Percentiles rank a stretch among this genome's conserved stretches.
Conservation (phyloP, 108 stramenopile genomes). For the Seminavis robusta region DNA sequence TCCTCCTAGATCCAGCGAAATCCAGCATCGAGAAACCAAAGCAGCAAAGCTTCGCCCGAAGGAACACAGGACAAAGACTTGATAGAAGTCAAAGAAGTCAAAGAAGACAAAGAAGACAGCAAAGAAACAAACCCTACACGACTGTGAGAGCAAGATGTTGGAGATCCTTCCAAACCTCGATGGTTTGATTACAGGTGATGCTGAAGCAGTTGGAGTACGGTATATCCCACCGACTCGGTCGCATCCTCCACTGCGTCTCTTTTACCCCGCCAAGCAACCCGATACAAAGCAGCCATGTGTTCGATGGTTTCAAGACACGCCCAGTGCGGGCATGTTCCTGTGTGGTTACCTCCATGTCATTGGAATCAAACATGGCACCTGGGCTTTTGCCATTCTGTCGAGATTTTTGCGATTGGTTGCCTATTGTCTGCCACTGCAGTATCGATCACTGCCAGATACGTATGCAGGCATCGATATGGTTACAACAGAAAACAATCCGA, state of each 20-base stretch:
- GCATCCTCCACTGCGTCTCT: slow-evolving; percentile 20
- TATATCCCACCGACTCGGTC: slow-evolving; percentile 8
- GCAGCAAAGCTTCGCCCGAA: too few relatives aligned
- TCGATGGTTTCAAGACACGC: slow-evolving; percentile 20
- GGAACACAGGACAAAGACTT: too few relatives aligned
- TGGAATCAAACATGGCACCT: neutral
- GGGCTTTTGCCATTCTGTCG: neutral
- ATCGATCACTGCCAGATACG: neutral
- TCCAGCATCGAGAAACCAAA: too few relatives aligned
- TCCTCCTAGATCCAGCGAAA: too few relatives aligned
- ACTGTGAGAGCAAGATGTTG: too few relatives aligned
- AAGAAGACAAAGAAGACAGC: too few relatives aligned
- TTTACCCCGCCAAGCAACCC: slow-evolving; percentile 12
- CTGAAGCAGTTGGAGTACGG: slow-evolving; percentile 10
- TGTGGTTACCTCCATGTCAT: slow-evolving; percentile 10
- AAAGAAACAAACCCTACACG: too few relatives aligned
- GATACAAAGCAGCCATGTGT: neutral
- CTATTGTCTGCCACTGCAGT: neutral
- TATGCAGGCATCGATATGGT: neutral
- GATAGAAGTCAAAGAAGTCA: too few relatives aligned
- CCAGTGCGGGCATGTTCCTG: slow-evolving; percentile 3
- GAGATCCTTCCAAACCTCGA: too few relatives aligned
- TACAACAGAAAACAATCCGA: neutral
- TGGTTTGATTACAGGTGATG: too few relatives aligned
- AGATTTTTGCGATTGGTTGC: neutral